A percentile compares a stretch with the other conserved stretches of the same genome.
Evolutionary conservation across 164 flowering plant species (phyloP).

Genomic region (Chimonanthus salicifolius): DNA sequence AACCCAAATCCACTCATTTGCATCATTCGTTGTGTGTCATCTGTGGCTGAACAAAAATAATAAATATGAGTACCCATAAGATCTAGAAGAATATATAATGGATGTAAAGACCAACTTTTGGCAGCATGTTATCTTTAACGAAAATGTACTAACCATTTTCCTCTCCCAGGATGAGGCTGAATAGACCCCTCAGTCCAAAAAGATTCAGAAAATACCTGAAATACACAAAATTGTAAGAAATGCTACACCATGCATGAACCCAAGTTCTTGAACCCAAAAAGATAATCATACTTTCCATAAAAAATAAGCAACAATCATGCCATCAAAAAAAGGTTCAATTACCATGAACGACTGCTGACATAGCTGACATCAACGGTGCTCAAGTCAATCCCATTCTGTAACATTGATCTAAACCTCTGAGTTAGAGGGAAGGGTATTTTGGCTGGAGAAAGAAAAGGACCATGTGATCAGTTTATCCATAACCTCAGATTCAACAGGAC

Average conservation of each 20-base stretch:
- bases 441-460: slow-evolving; percentile 38
- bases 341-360: slow-evolving; percentile 99
- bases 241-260: background rate
- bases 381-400: slow-evolving; percentile 96
- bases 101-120: background rate
- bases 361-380: slow-evolving; percentile 99
- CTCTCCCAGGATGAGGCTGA: slow-evolving; percentile 95
- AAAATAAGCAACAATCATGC: background rate
- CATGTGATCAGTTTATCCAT: background rate
- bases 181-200: slow-evolving; percentile 91
- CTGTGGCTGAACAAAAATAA: slow-evolving; percentile 54
- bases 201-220: slow-evolving; percentile 94
- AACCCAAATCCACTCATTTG: slow-evolving; percentile 98
- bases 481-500: background rate
- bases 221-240: slow-evolving; percentile 10
- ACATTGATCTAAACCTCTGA: slow-evolving; percentile 96
- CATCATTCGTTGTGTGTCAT: slow-evolving; percentile 97
- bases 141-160: slow-evolving; percentile 71
- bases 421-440: slow-evolving; percentile 97
- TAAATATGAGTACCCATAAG: background rate
- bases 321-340: slow-evolving; percentile 14
- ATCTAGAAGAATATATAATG: background rate
- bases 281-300: slow-evolving; percentile 1
- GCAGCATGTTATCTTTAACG: background rate
- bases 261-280: background rate